These are phyloP conservation scores for Microascus cirrosus DNA, from an alignment of 2,329 filamentous ascomycete genomes.

Conservation along the genomic window DNA sequence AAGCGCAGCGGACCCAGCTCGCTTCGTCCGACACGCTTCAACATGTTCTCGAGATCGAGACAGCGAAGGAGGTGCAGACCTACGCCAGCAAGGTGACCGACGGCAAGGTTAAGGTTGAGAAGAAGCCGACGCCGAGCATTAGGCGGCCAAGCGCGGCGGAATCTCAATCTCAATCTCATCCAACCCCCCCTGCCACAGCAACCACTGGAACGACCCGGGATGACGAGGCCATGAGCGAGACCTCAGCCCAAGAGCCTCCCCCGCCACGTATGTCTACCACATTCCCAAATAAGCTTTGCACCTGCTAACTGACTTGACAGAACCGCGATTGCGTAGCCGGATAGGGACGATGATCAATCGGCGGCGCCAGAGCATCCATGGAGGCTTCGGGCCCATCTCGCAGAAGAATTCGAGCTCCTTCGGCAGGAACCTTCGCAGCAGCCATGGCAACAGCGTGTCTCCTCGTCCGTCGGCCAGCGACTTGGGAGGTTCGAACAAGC, in stretches of 20 bases:
- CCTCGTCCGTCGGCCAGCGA: constrained; percentile 50
- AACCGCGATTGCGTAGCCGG: constrained; percentile 24
- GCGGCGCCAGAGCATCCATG: constrained; percentile 55
- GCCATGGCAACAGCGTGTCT: constrained; percentile 46
- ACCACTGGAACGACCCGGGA: constrained; percentile 9
- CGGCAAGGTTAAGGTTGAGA: constrained; percentile 16
- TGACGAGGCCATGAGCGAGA: constrained; percentile 29
- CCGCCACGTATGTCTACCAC: constrained; percentile 12
- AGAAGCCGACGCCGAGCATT: not conserved
- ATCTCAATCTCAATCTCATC: constrained; percentile 9
- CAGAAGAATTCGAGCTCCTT: constrained; percentile 43
- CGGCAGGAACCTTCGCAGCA: constrained; percentile 49
- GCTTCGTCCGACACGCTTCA: constrained; percentile 73
- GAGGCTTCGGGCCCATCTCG: constrained; percentile 46
- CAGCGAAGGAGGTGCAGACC: constrained; percentile 72
- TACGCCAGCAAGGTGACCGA: constrained; percentile 40
- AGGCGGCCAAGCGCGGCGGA: constrained; percentile 9
- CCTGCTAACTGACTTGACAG: not conserved
- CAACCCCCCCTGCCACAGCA: not conserved
- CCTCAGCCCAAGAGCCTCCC: constrained; percentile 17
- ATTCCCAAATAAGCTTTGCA: not conserved
- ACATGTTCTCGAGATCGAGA: constrained; percentile 74
- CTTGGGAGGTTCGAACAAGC: constrained; percentile 35
- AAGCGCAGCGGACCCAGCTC: constrained; percentile 63
- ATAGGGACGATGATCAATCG: constrained; percentile 61